Evolutionary conservation across 2,329 filamentous ascomycete genomes (phyloP), one percentile per base, ranked within the genome.

Genomic region (Cryphonectria japonica): DNA sequence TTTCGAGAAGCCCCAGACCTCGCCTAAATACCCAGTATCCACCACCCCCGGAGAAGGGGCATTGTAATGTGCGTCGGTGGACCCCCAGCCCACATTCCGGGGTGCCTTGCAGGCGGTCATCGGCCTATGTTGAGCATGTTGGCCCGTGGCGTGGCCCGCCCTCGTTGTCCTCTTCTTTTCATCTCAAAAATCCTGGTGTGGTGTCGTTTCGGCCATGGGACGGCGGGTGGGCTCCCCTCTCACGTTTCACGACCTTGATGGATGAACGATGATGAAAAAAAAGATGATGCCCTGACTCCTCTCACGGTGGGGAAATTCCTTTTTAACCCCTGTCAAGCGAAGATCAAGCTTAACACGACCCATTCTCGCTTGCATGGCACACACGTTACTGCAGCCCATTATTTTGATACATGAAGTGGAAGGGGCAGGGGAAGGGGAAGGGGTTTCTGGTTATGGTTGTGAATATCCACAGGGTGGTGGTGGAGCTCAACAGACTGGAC

Each of bases 271-370:
- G 46, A 5, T 43, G 16, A 50, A n/a, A 22, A 50, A n/a, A 22
- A 11, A n/a, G 19, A 39, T 61, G 34, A 9, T n/a, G 32, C 9
- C 16, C 32, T 16, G 32, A 16, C 59, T 39, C 59, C 46, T 50
- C 46, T 11, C 34, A 61, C 32, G 59, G 34, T 34, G 59, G 59
- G 59, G 22, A 8, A 39, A 19, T n/a, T n/a, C n/a, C 7, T 7
- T 22, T 22, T 22, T 46, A 5, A n/a, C 19, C 59, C 59, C 34
- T 34, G 59, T 39, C 34, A 37, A n/a, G 32, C 59, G 34, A 61
- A 37, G 34, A 61, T 61, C 59, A 61, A 61, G 59, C 59, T 61
- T 61, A 61, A 37, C 4, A n/a, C 13, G 32, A 14, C 59, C 59
- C 59, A 11, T 39, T 2, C 19, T 39, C 32, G 19, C 16, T 37